Conservation (phyloP, 1,284 basidiomycete species). For the Malassezia restricta region DNA sequence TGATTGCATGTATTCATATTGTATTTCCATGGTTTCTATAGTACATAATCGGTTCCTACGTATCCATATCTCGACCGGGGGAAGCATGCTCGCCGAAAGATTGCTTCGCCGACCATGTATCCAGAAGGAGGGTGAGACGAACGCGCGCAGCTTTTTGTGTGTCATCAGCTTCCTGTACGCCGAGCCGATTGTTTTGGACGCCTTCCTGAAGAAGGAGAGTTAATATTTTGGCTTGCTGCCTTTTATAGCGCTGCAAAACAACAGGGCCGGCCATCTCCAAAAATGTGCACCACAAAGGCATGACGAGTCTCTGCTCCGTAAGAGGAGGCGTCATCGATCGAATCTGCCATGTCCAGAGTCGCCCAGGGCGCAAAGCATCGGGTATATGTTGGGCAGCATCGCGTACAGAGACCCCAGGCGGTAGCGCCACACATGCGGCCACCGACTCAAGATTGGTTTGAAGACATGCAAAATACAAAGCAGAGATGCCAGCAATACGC, state of each 20-base stretch:
- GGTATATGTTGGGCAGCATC: conserved; percentile 17
- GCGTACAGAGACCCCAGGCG: background rate
- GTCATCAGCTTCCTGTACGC: conserved; percentile 17
- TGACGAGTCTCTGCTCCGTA: conserved; percentile 27
- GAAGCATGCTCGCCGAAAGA: conserved; percentile 7
- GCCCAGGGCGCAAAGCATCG: conserved; percentile 20
- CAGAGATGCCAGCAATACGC: conserved; percentile 69
- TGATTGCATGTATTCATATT: background rate
- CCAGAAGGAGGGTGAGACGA: conserved; percentile 39
- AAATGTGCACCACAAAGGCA: conserved; percentile 33
- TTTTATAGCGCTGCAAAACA: conserved; percentile 23
- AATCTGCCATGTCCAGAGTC: conserved; percentile 39
- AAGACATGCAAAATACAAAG: conserved; percentile 75
- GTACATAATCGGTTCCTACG: background rate
- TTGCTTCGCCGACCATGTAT: conserved; percentile 39
- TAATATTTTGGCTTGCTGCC: conserved; percentile 33
- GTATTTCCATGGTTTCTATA: background rate
- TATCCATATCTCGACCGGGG: conserved; percentile 10
- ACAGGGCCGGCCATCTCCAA: conserved; percentile 33
- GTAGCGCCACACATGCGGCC: conserved; percentile 14
- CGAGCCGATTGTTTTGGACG: conserved; percentile 19
- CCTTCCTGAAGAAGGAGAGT: conserved; percentile 28
- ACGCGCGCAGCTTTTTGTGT: conserved; percentile 30
- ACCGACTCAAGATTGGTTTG: conserved; percentile 33
- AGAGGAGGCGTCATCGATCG: conserved; percentile 28